Evolutionary conservation across 352 stramenopile species (phyloP), one percentile per base, ranked within the genome.

Genomic region (Plasmopara halstedii): DNA sequence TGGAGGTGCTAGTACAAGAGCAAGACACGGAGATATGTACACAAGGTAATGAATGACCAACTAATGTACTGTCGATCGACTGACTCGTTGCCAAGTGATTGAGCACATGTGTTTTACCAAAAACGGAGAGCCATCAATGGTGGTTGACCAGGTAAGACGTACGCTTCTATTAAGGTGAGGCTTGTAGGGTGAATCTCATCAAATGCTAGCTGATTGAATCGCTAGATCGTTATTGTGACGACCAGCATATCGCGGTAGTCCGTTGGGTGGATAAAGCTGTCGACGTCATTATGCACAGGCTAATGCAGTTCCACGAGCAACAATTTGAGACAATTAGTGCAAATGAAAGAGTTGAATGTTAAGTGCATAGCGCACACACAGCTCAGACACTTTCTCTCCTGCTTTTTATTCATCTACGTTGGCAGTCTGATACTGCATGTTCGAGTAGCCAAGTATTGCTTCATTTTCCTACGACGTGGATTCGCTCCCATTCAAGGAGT

Each of bases 401-500:
- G 33, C 31, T 47, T 51, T n/a, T 48, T 34, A 56, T 53, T 55
- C 45, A 58, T 58, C 46, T 61, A 67, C 57, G 53, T 46, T 57
- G 43, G 56, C 38, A 15, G 37, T 44, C 43, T 13, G 15, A 38
- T 23, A 54, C 43, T 29, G 11, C 25, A 29, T 52, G 38, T 8
- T 52, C 40, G 51, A 43, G 47, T 27, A 36, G 42, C 25, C 38
- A 44, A 26, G 35, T 43, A 18, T 45, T 50, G 32, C 50, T 58
- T 46, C 25, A 47, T 43, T 44, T 42, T 52, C 42, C 26, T 57
- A 52, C 37, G 44, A 60, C 50, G 47, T 57, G 22, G 42, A 62
- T 71, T 26, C 39, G 51, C 40, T 64, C 25, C n/a, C 53, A 60
- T 42, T 54, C 42, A 35, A 63, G 60, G 48, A 55, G 51, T 81